Evolutionary conservation across 768 basidiomycete genomes (phyloP), one percentile per base, ranked within the genome.

Genomic region (Sarcodon aspratus): DNA sequence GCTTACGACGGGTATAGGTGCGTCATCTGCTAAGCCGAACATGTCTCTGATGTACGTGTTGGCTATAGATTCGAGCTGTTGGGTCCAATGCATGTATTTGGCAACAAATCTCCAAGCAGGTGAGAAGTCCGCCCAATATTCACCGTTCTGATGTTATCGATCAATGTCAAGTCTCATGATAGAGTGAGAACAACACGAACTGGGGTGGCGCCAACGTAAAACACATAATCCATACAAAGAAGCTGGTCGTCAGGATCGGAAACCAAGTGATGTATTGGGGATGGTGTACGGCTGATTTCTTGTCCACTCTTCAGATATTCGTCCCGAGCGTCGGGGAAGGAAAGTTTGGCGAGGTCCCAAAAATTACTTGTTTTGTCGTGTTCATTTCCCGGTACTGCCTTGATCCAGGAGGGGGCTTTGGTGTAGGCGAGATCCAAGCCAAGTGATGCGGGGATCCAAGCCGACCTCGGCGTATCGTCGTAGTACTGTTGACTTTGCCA

Each of bases 221-320:
- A 70, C 31, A 69, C 54, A 44, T 66, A 69, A 47, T 70, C 69
- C 49, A 64, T 67, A 55, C 69, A 70, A n/a, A 64, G 50, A 46
- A 70, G 50, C 17, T 68, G 69, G 45, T 68, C 65, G 48, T 69
- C 67, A 13, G 69, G 69, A 17, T 57, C 52, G 18, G 64, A 57
- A 3, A 43, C 36, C 6, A 52, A 52, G 18, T 59, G 49, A 49
- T 61, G 56, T 31, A 57, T 54, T 1, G 54, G 54, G 1, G 65
- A 65, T 17, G 64, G 58, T 9, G 40, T 42, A 15, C 13, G 40
- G 15, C 27, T 9, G 13, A 42, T 42, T 9, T 8, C 40, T 8
- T 55, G 52, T 5, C 60, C 48, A 35, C 54, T 52, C 45, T 52
- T 53, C 32, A 63, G 54, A 38, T 52, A 57, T 17, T 55, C 52